These are phyloP conservation scores for Globisporangium cylindrosporum DNA, from an alignment of 352 stramenopile species.

Conservation along the genomic window DNA sequence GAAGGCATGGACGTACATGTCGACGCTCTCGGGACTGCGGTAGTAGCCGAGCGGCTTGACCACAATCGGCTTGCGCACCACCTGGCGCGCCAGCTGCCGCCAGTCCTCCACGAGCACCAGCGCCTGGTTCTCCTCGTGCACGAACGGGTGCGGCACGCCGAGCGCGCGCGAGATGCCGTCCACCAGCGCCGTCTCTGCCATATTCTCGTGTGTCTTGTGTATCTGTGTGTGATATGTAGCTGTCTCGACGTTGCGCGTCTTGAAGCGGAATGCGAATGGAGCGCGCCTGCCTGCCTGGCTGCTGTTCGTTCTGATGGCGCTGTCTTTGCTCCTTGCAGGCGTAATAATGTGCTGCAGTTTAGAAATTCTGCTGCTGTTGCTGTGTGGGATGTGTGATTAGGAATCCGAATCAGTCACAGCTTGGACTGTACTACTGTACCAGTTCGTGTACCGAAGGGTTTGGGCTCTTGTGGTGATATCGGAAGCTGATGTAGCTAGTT, in stretches of 20 bases:
- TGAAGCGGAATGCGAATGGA: neutral
- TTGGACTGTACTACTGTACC: neutral
- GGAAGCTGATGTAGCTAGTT: neutral
- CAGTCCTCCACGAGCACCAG: constrained; percentile 67
- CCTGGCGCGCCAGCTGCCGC: constrained; percentile 46
- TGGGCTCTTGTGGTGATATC: neutral
- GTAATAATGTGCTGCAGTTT: neutral
- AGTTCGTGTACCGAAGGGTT: neutral
- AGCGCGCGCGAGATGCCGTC: constrained; percentile 57
- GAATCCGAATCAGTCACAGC: constrained; percentile 11
- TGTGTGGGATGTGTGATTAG: neutral
- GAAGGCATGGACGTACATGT: constrained; percentile 53
- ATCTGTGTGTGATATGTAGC: neutral
- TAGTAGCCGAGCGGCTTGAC: constrained; percentile 78
- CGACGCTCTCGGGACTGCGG: constrained; percentile 68
- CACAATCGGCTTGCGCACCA: constrained; percentile 44
- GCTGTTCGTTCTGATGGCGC: neutral
- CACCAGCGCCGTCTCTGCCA: constrained; percentile 24
- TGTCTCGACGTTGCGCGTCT: neutral
- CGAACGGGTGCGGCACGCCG: constrained; percentile 54
- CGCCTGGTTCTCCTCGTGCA: constrained; percentile 58
- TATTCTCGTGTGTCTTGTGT: neutral
- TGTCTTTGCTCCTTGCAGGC: neutral
- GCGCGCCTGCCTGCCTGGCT: neutral
- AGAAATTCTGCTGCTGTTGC: no score